These are phyloP conservation scores for Metschnikowia noctiluminum DNA, from an alignment of 805 yeast species.

Conservation along the genomic window DNA sequence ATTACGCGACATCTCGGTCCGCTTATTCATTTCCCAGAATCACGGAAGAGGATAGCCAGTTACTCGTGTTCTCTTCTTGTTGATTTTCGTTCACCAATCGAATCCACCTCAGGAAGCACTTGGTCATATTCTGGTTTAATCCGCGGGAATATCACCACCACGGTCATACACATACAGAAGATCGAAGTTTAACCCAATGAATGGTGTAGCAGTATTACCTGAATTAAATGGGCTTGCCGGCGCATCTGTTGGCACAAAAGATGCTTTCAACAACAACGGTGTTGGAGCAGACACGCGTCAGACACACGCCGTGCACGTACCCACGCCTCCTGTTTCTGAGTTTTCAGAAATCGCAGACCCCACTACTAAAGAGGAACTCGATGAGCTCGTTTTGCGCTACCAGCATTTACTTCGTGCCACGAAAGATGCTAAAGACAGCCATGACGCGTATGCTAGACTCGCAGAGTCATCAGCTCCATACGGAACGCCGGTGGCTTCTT, in stretches of 20 bases:
- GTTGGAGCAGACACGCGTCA: not conserved
- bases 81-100: too few species aligned
- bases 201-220: constrained; percentile 5
- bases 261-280: not conserved
- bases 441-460: constrained; percentile 14
- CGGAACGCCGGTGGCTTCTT: not conserved
- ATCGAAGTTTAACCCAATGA: not conserved
- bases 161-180: too few species aligned
- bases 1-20: too few species aligned
- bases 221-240: constrained; percentile 4
- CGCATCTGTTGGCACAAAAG: not conserved
- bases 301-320: not conserved
- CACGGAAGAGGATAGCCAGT: too few species aligned
- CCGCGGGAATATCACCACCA: too few species aligned
- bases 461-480: constrained; percentile 1
- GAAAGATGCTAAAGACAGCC: constrained; percentile 19
- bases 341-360: constrained; percentile 11
- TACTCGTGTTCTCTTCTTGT: too few species aligned
- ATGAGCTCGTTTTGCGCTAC: constrained; percentile 16
- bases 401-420: constrained; percentile 18
- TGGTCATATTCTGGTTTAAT: too few species aligned
- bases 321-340: not conserved
- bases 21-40: too few species aligned
- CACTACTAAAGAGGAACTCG: constrained; percentile 14
- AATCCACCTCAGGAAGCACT: too few species aligned